These are phyloP conservation scores for Tulasnella sp. DNA, from an alignment of 768 basidiomycete genomes.

Conservation along the genomic window DNA sequence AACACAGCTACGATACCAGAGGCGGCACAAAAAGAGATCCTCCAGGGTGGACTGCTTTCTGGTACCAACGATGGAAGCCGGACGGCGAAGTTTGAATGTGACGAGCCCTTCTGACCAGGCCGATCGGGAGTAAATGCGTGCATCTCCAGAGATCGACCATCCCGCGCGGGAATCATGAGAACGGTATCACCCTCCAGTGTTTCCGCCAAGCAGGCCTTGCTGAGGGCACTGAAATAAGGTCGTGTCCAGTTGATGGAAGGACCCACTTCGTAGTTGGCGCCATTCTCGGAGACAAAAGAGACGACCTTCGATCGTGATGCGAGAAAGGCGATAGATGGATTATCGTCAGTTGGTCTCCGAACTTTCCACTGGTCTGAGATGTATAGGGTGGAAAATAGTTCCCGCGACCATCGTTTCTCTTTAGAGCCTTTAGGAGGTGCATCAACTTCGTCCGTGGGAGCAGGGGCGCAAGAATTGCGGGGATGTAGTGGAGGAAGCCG, in stretches of 20 bases:
- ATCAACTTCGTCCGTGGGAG: not conserved
- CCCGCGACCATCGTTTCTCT: not conserved
- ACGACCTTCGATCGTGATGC: not conserved
- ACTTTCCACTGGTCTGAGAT: too few relatives aligned
- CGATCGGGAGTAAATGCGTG: too few relatives aligned
- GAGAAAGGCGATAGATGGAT: not conserved
- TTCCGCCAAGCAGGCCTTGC: not conserved
- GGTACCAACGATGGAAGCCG: not conserved
- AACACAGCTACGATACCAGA: too few relatives aligned
- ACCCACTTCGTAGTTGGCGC: not conserved
- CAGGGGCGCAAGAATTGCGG: not conserved
- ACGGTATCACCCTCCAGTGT: not conserved
- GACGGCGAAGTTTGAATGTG: not conserved
- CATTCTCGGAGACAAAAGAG: not conserved
- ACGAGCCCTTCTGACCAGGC: not conserved
- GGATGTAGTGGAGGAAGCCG: not conserved
- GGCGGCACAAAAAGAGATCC: not conserved
- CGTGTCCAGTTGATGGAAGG: not conserved
- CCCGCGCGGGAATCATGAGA: not conserved
- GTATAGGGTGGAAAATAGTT: not conserved
- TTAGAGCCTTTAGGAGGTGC: not conserved
- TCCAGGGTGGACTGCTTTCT: not conserved
- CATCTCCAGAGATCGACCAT: not conserved
- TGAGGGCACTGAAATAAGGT: not conserved
- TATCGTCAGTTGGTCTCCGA: not conserved